A percentile compares a stretch with the other conserved stretches of the same genome.
Conservation (phyloP, 257 asterid species). For the Fraxinus quadrangulata region DNA sequence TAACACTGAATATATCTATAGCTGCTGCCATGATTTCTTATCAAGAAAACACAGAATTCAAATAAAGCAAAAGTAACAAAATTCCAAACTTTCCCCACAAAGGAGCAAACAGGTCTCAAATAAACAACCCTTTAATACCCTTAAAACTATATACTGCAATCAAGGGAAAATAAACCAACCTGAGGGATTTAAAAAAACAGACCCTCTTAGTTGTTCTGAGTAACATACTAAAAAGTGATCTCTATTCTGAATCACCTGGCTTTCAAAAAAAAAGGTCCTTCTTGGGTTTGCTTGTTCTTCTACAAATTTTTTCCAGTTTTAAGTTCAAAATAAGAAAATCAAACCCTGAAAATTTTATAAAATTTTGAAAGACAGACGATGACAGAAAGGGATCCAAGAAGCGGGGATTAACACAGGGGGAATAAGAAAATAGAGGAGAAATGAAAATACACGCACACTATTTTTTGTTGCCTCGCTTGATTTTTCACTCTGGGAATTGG, state of each 20-base stretch:
- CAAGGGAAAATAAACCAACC: slow-evolving; percentile 28
- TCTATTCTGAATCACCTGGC: slow-evolving; percentile 92
- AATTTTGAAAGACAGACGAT: slow-evolving; percentile 74
- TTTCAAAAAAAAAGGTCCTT: slow-evolving; percentile 56
- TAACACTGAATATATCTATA: slow-evolving; percentile 47
- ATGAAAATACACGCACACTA: slow-evolving; percentile 26
- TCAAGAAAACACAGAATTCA: slow-evolving; percentile 1
- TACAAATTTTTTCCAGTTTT: neutral
- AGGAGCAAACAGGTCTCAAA: slow-evolving; percentile 38
- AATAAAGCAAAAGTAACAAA: slow-evolving; percentile 36
- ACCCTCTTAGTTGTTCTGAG: slow-evolving; percentile 47
- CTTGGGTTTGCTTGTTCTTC: slow-evolving; percentile 24
- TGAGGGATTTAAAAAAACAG: slow-evolving; percentile 53
- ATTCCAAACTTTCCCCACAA: slow-evolving; percentile 27
- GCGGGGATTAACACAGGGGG: slow-evolving; percentile 60
- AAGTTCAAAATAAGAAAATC: slow-evolving; percentile 37
- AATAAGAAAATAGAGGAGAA: slow-evolving; percentile 31
- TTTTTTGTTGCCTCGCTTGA: slow-evolving; percentile 48
- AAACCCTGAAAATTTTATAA: slow-evolving; percentile 40
- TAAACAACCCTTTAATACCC: slow-evolving; percentile 36
- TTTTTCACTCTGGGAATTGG: slow-evolving; percentile 52
- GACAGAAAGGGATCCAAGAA: slow-evolving; percentile 93
- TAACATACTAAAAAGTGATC: slow-evolving; percentile 41
- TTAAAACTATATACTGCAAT: neutral
- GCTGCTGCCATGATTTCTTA: slow-evolving; percentile 61